These are phyloP conservation scores for Colletotrichum sp. DNA, from an alignment of 2,329 filamentous ascomycete species.

Conservation along the genomic window DNA sequence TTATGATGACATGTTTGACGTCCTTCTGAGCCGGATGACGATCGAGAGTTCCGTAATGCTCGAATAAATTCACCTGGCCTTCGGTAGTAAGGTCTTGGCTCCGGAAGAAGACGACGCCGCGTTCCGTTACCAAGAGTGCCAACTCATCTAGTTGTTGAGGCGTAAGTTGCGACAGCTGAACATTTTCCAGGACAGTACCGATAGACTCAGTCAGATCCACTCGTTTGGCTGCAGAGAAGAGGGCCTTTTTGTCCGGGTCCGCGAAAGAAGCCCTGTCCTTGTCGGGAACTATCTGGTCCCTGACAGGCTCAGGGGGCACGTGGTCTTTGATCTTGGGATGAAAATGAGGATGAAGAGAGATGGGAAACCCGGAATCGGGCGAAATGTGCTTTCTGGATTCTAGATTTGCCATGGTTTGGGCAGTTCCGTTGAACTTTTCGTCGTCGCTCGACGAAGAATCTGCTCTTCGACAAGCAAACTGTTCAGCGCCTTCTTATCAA, in stretches of 20 bases:
- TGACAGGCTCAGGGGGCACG: conserved; percentile 42
- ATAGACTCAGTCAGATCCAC: conserved; percentile 49
- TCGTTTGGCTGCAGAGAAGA: conserved; percentile 42
- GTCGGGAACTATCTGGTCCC: conserved; percentile 30
- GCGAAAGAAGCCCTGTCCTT: conserved; percentile 46
- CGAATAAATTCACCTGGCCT: conserved; percentile 47
- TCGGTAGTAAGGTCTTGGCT: conserved; percentile 51
- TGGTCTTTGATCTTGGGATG: conserved; percentile 48
- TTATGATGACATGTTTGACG: conserved; percentile 46
- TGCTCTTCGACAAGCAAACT: neutral
- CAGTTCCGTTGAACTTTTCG: neutral
- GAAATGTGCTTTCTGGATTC: conserved; percentile 53
- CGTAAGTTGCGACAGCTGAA: conserved; percentile 50
- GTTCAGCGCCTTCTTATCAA: neutral
- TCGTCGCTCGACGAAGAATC: neutral
- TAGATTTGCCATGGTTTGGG: conserved; percentile 41
- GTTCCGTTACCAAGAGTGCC: conserved; percentile 49
- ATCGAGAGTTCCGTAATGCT: conserved; percentile 53
- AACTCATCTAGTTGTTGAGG: conserved; percentile 54
- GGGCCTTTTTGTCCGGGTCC: conserved; percentile 47
- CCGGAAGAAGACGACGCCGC: conserved; percentile 54
- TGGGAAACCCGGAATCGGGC: conserved; percentile 51
- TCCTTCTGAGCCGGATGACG: conserved; percentile 51
- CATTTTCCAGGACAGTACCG: conserved; percentile 40
- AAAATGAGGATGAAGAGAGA: conserved; percentile 50